Base-by-base conservation (phyloP, 352 stramenopile species). In the Blastocystis sp. region DNA sequence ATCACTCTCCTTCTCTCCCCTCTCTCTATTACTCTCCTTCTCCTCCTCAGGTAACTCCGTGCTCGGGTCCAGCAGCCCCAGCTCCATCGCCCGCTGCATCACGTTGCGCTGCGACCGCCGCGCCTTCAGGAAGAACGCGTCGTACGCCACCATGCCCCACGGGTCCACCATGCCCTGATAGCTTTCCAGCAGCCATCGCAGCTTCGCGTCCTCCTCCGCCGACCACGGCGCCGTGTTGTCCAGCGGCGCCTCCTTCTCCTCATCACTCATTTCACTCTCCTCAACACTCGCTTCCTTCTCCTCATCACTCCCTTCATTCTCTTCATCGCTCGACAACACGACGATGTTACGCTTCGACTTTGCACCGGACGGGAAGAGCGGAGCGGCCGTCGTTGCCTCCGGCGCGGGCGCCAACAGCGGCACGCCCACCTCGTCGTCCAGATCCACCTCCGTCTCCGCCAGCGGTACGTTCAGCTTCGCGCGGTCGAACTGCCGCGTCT, bases 61-160 rank as follows among this genome's bases (percentile, higher is more conserved):
- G 34, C 10, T 11, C n/a, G 7, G 7, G 34, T 28, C n/a, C 10
- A 69, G 62, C n/a, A 69, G 62, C 34, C 62, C 62, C n/a, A 69
- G 21, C n/a, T 69, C 62, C 0, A 69, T 69, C 34, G 17, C 62
- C 10, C 34, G 62, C 34, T 69, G 62, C n/a, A 69, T 69, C n/a
- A 69, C 34, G 9, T 11, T 21, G 34, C 62, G 62, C 21, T 17
- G 62, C n/a, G 62, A 41, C 10, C 62, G 62, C 21, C 34, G 62
- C 21, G 10, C 17, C 17, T 28, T 23, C 62, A 69, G n/a, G 34
- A 69, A 69, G 34, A 41, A 69, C 17, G 62, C 21, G 34, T 69
- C 62, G 34, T 69, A 69, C n/a, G 34, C 62, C n/a, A 69, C 34
- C n/a, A 69, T 69, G 21, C 62, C 62, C 62, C 62, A 69, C 34